Base-by-base conservation (phyloP, 495 filamentous ascomycete genomes). In the Podospora bellae-mahoneyi region DNA sequence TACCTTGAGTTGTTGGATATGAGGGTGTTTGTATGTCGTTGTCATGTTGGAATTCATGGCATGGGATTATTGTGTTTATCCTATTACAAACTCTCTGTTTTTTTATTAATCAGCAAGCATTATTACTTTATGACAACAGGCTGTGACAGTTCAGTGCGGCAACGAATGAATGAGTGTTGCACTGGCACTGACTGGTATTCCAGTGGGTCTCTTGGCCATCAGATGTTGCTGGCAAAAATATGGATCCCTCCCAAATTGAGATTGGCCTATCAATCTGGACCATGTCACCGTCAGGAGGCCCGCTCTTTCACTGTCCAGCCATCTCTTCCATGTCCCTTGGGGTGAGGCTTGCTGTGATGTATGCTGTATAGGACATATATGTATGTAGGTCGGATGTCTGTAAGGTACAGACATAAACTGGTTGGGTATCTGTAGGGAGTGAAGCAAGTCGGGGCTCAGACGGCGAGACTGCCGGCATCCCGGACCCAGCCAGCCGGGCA, bases 261-360 rank as follows among this genome's bases (percentile, higher is more conserved):
- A 66, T 66, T 66, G 68, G 28, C 68, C 62, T 66, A 64, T 70
- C 64, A 70, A 19, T 30, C 16, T 48, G 39, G 39, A 48, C 39
- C 39, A 48, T 48, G 39, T 48, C 13, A 48, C 15, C 15, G 39
- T 48, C 39, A 48, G 3, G 39, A 48, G 39, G 39, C 39, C 39
- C 39, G 9, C 39, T 48, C 39, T 13, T 48, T 48, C 39, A 48
- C 13, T 48, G 39, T 48, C 39, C 39, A 48, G 39, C 39, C 39
- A 48, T 48, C 7, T 48, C 13, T 3, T 48, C 39, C 23, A 23
- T 23, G 23, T 48, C 39, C 39, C 9, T 5, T 5, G 7, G 39
- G 13, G 39, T 48, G 39, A 48, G 39, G 19, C 20, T 59, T 59
- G 56, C 6, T 27, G 10, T 27, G 19, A 58, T 58, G 20, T 48